Base-by-base conservation (phyloP, 2,329 filamentous ascomycete species). In the Allantophomopsis cytisporea region DNA sequence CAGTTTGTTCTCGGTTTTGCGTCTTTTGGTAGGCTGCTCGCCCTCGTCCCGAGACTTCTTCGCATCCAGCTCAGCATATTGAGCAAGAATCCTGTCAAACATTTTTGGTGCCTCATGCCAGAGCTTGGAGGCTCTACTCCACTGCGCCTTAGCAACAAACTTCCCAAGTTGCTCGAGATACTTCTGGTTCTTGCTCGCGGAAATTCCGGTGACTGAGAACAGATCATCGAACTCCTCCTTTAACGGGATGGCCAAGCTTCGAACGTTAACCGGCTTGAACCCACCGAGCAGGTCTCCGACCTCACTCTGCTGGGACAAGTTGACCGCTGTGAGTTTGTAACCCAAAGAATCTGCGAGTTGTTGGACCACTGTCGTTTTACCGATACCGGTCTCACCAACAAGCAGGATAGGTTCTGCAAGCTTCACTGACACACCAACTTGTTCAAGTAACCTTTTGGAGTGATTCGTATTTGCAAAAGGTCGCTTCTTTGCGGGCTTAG, bases 311-410 rank as follows among this genome's bases (percentile, higher is more conserved):
- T 98, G 93, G 0, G 91, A 98, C 55, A 99, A 60, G 54, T 99
- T 99, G 54, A 98, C 87, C 2, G 88, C 85, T 0, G 87, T 83
- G 11, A 99, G 71, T 51, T 85, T 93, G 54, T 87, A 83, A 2
- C 88, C 85, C 20, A 95, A 69, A 3, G 81, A 73, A 42, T 83
- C 79, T 0, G 91, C 87, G 41, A 99, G 67, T 54, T 95, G 87
- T 57, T 99, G 91, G 12, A 98, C 80, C 18, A 91, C 83, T 0
- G 91, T 94, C 0, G 91, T 99, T 62, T 99, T 99, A 51, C 91
- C 91, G 38, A 94, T 95, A 65, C 91, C 91, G 7, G 91, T 99
- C 63, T 99, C 91, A 54, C 91, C 91, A n/a, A 99, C 91, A 20
- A 99, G 74, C 14, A 99, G 64, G 2, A 94, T 74, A 4, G 93